phyloP scores from a whole-genome alignment of 1,284 basidiomycete genomes.

The Papiliotrema flavescens region DNA sequence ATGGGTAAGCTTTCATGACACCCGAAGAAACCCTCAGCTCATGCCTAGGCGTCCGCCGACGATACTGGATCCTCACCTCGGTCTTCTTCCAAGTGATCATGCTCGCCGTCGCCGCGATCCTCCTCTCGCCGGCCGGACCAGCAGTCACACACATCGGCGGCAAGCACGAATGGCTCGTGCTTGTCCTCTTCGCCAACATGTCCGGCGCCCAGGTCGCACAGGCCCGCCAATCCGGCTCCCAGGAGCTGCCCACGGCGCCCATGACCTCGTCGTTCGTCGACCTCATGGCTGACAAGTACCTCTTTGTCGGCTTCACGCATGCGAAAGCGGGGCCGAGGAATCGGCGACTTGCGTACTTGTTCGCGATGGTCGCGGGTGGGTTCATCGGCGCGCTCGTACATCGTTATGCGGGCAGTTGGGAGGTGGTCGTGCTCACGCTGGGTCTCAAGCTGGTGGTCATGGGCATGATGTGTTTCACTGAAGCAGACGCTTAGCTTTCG shows the following conservation, averaged over 20 bases:
- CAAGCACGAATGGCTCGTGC: slow-evolving; percentile 35
- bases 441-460: slow-evolving; percentile 30
- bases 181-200: slow-evolving; percentile 42
- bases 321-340: slow-evolving; percentile 35
- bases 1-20: slow-evolving; percentile 24
- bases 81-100: slow-evolving; percentile 25
- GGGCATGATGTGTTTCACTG: slow-evolving; percentile 14
- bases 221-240: slow-evolving; percentile 34
- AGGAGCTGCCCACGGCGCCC: slow-evolving; percentile 41
- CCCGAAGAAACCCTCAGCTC: not conserved
- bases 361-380: slow-evolving; percentile 37
- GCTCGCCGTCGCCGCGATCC: slow-evolving; percentile 29
- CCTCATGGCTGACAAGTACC: slow-evolving; percentile 39
- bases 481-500: slow-evolving; percentile 6
- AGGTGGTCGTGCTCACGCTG: slow-evolving; percentile 33
- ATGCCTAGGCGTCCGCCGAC: slow-evolving; percentile 24
- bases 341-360: slow-evolving; percentile 33
- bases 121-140: slow-evolving; percentile 34
- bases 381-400: slow-evolving; percentile 42
- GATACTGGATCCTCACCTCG: slow-evolving; percentile 36
- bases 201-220: slow-evolving; percentile 47
- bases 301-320: slow-evolving; percentile 28
- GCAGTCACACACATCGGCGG: slow-evolving; percentile 16
- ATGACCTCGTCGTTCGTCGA: slow-evolving; percentile 47
- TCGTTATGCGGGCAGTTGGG: slow-evolving; percentile 31